A percentile compares a stretch with the other conserved stretches of the same genome.
Conservation (phyloP, 2,329 filamentous ascomycete species). For the Fusarium nodosum region DNA sequence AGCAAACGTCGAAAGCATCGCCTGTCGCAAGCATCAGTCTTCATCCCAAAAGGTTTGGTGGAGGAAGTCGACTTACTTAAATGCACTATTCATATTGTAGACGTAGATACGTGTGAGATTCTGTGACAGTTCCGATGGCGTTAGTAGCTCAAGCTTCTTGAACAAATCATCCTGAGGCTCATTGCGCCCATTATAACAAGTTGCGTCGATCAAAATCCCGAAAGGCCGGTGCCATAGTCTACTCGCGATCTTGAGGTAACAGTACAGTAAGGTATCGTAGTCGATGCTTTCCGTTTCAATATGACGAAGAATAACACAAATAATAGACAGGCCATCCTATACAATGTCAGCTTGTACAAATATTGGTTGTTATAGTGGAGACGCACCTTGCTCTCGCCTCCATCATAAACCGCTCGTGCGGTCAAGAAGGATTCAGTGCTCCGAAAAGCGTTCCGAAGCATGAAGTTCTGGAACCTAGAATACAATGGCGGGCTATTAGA, state of each 20-base stretch:
- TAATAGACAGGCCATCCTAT: constrained; percentile 75
- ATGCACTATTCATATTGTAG: constrained; percentile 81
- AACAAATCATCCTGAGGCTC: constrained; percentile 76
- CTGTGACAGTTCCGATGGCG: constrained; percentile 70
- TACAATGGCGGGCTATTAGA: constrained; percentile 73
- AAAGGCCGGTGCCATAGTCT: constrained; percentile 78
- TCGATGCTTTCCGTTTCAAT: constrained; percentile 76
- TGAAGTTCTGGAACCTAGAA: constrained; percentile 79
- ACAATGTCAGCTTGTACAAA: constrained; percentile 28
- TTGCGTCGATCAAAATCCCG: constrained; percentile 76
- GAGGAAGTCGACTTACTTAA: constrained; percentile 60
- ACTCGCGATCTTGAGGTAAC: constrained; percentile 78
- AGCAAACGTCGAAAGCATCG: constrained; percentile 76
- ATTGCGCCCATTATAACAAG: constrained; percentile 76
- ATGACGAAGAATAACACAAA: constrained; percentile 76
- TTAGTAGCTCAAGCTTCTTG: constrained; percentile 72
- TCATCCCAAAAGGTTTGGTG: neutral
- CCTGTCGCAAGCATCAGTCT: constrained; percentile 43
- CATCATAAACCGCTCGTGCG: constrained; percentile 76
- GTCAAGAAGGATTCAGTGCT: constrained; percentile 75
- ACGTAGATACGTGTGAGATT: constrained; percentile 74
- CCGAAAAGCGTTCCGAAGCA: constrained; percentile 76
- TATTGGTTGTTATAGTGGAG: neutral
- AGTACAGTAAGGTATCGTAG: constrained; percentile 75
- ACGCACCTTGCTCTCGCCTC: constrained; percentile 75